Evolutionary conservation across 768 basidiomycete genomes (phyloP), one percentile per base, ranked within the genome.

Genomic region (Panus rudis): DNA sequence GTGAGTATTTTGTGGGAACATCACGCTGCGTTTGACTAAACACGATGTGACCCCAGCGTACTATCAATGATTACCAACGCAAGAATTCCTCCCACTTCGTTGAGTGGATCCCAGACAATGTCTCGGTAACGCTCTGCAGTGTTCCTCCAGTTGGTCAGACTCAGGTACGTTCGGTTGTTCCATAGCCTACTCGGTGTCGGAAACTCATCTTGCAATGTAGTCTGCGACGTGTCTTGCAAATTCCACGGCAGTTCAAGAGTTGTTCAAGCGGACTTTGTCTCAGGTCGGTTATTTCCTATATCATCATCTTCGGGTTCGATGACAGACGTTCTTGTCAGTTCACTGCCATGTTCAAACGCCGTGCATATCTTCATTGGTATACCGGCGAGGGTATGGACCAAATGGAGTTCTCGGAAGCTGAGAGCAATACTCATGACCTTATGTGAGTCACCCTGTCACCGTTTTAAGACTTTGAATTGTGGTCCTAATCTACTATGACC

Each of bases 81-180:
- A 89, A 80, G 64, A 81, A 86, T 50, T 84, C 85, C 4, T 60
- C 66, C 39, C 72, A 76, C 30, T 92, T 92, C 51, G 88, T 91
- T 14, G 88, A 92, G 84, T 90, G 89, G 90, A 90, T 92, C 51
- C 89, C 89, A 6, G 90, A 91, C 62, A 91, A 92, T 49, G 82
- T 92, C 7, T 91, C 88, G 0, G 79, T 89, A 14, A 84, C 87
- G 0, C 63, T 91, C 38, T 87, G 88, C 48, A 81, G 82, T 2
- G 83, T 90, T 1, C 87, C 89, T 4, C 89, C 89, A 21, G 81
- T 88, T 10, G 89, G 87, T 22, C 79, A 88, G 52, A 71, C 72
- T 43, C 75, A 79, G 66, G 82, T 79, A 53, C 42, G 71, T 63
- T 19, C 10, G 11, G 10, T 23, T 22, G 42, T 2, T 48, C 3